phyloP scores from a whole-genome alignment of 2,329 filamentous ascomycete genomes.

The Pyrenophora tritici-repentis region DNA sequence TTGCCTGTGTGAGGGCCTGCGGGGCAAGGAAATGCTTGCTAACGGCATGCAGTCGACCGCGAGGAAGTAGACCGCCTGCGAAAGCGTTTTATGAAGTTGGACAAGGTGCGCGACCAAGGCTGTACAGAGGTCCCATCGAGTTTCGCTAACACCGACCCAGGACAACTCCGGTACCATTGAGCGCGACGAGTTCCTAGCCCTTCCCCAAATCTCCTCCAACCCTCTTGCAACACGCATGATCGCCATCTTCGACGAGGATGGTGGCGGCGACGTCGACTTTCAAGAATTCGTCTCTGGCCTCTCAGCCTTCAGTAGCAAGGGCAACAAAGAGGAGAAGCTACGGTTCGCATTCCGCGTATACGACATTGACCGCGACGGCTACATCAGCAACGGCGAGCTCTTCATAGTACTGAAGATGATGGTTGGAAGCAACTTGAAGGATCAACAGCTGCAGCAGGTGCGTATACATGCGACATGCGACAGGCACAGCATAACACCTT shows the following conservation, averaged over 20 bases:
- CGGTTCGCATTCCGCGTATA: slow-evolving; percentile 99
- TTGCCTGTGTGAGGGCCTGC: slow-evolving; percentile 18
- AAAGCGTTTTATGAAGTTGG: slow-evolving; percentile 99
- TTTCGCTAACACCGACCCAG: slow-evolving; percentile 52
- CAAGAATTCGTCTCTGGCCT: slow-evolving; percentile 97
- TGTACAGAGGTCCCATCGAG: not conserved
- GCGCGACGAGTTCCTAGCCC: slow-evolving; percentile 94
- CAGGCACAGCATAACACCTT: not conserved
- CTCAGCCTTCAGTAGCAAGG: slow-evolving; percentile 94
- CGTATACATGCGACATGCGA: not conserved
- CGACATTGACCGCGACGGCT: slow-evolving; percentile 98
- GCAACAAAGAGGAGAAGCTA: slow-evolving; percentile 98
- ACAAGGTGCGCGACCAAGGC: slow-evolving; percentile 70
- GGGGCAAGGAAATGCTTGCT: slow-evolving; percentile 38
- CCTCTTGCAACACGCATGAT: slow-evolving; percentile 98
- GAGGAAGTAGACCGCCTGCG: slow-evolving; percentile 95
- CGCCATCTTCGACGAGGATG: slow-evolving; percentile 98
- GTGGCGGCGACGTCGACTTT: slow-evolving; percentile 96
- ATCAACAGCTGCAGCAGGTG: slow-evolving; percentile 92
- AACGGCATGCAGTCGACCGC: slow-evolving; percentile 73
- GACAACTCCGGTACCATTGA: slow-evolving; percentile 98
- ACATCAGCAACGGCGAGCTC: slow-evolving; percentile 97
- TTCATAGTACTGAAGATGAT: slow-evolving; percentile 99
- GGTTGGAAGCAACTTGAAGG: slow-evolving; percentile 98
- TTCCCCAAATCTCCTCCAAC: slow-evolving; percentile 97